A percentile compares a stretch with the other conserved stretches of the same genome.
Evolutionary conservation across 1,284 basidiomycete species (phyloP).

Genomic region (Cutaneotrichosporon sp.): DNA sequence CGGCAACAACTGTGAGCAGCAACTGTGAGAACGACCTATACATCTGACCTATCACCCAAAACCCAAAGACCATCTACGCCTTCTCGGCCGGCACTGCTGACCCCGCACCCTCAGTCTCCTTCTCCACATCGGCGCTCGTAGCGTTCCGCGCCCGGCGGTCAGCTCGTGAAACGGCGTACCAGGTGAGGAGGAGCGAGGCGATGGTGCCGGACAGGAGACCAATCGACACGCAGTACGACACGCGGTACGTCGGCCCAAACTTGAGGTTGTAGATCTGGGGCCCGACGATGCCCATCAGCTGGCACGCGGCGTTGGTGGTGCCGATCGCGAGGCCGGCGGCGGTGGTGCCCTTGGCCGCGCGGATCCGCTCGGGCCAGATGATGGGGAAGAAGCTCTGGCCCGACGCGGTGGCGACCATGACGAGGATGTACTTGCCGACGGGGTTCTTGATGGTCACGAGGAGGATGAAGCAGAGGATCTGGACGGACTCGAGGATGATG

Average conservation of each 20-base stretch:
- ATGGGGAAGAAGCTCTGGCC: constrained; percentile 16
- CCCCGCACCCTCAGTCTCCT: neutral
- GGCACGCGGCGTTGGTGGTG: constrained; percentile 5
- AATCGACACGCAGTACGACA: constrained; percentile 9
- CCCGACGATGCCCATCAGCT: constrained; percentile 18
- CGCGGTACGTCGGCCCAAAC: constrained; percentile 17
- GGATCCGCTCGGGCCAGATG: constrained; percentile 19
- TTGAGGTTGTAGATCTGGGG: constrained; percentile 18
- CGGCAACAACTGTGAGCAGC: too few relatives aligned
- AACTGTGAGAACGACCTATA: too few relatives aligned
- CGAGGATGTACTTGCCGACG: constrained; percentile 14
- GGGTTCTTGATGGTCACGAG: constrained; percentile 7
- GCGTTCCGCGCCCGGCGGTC: neutral
- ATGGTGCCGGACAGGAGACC: constrained; percentile 5
- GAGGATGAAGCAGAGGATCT: constrained; percentile 18
- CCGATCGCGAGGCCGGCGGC: constrained; percentile 17
- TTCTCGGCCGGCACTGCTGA: neutral
- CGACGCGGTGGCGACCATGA: constrained; percentile 16
- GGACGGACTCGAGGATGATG: neutral
- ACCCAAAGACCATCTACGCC: too few relatives aligned
- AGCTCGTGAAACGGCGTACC: constrained; percentile 7
- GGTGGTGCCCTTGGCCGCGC: constrained; percentile 12
- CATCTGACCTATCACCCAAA: too few relatives aligned
- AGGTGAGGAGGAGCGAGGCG: neutral
- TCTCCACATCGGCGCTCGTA: neutral